Evolutionary conservation across 139 green algal species (phyloP).

Genomic region (Nannochloris sp.): DNA sequence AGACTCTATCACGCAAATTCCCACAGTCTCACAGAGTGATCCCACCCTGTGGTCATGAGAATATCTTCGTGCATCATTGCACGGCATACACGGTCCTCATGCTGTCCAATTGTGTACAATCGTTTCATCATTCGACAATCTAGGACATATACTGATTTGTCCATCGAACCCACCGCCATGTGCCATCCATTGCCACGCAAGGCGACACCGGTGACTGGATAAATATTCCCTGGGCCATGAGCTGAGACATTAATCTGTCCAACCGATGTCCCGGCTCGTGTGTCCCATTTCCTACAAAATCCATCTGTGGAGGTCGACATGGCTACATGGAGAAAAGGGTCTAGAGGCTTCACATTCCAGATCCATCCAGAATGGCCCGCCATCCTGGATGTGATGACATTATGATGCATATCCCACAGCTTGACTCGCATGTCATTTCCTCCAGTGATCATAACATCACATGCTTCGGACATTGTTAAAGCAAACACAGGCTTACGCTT

Average conservation of each 20-base stretch:
- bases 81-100: background rate
- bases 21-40: constrained; percentile 1
- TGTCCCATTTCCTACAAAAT: background rate
- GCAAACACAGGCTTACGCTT: background rate
- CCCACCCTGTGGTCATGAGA: background rate
- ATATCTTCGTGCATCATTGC: background rate
- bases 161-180: constrained; percentile 3
- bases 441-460: background rate
- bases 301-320: background rate
- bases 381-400: background rate
- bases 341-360: constrained; percentile 5
- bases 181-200: background rate
- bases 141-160: constrained; percentile 5
- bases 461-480: background rate
- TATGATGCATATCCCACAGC: background rate
- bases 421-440: constrained; percentile 10
- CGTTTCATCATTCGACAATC: constrained; percentile 3
- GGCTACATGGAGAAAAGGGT: background rate
- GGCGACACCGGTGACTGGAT: background rate
- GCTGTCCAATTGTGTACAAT: background rate
- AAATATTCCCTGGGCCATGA: background rate
- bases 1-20: background rate
- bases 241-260: background rate
- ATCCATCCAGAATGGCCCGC: background rate
- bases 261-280: background rate